Conservation (phyloP, 2,329 filamentous ascomycete species). For the Penicillium brasilianum region DNA sequence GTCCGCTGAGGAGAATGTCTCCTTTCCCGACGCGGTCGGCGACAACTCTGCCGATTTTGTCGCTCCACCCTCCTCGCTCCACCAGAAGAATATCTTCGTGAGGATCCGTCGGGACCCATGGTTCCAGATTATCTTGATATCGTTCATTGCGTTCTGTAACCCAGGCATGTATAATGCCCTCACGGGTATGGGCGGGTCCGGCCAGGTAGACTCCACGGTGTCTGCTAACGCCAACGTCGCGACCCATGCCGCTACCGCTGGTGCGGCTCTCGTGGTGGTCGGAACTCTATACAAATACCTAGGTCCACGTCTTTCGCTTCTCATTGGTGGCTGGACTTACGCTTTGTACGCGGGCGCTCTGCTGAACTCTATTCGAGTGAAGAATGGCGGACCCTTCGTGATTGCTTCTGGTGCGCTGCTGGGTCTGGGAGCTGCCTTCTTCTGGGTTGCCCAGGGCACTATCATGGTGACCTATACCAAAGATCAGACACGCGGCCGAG, state of each 20-base stretch:
- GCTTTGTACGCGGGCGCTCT: neutral
- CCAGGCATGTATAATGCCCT: conserved; percentile 70
- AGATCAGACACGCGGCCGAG: conserved; percentile 4
- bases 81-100: conserved; percentile 1
- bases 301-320: neutral
- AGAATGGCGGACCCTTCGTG: conserved; percentile 1
- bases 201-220: conserved; percentile 55
- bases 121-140: conserved; percentile 68
- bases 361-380: conserved; percentile 4
- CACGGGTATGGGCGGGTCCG: conserved; percentile 63
- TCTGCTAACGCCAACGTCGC: conserved; percentile 4
- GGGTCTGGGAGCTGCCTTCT: conserved; percentile 2
- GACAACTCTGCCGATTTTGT: neutral
- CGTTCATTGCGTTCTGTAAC: conserved; percentile 68
- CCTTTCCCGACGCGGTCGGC: conserved; percentile 1
- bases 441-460: conserved; percentile 2
- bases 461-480: conserved; percentile 5
- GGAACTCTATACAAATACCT: conserved; percentile 6
- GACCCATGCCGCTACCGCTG: conserved; percentile 3
- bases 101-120: conserved; percentile 1
- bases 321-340: conserved; percentile 4
- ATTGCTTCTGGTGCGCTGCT: conserved; percentile 4
- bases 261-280: conserved; percentile 5
- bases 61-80: neutral
- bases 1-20: neutral